phyloP scores from a whole-genome alignment of 169 alveolate genomes.

The Babesia bigemina region DNA sequence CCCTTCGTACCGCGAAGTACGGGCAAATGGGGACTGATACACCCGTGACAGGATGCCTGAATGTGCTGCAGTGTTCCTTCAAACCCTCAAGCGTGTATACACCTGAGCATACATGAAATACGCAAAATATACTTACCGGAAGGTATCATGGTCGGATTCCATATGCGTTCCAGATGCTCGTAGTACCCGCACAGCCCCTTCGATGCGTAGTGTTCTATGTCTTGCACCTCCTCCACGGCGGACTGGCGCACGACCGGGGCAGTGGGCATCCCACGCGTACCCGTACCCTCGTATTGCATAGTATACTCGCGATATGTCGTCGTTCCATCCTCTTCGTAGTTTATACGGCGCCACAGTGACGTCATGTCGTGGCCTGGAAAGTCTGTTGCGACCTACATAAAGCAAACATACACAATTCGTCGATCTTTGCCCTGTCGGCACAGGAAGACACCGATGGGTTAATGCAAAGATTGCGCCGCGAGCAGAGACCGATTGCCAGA shows the following conservation, averaged over 20 bases:
- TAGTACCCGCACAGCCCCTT: slow-evolving; percentile 83
- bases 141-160: slow-evolving; percentile 72
- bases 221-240: slow-evolving; percentile 66
- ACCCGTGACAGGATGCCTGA: slow-evolving; percentile 72
- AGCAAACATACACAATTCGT: slow-evolving; percentile 78
- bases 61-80: slow-evolving; percentile 81
- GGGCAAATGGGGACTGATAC: slow-evolving; percentile 87
- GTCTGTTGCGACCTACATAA: not conserved
- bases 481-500: slow-evolving; percentile 87
- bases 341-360: slow-evolving; percentile 73
- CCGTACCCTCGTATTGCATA: slow-evolving; percentile 57
- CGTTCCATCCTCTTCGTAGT: slow-evolving; percentile 49
- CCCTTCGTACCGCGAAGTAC: slow-evolving; percentile 92
- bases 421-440: slow-evolving; percentile 91
- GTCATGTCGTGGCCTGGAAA: slow-evolving; percentile 71
- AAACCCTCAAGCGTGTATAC: slow-evolving; percentile 95
- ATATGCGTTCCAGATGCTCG: slow-evolving; percentile 81
- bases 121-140: slow-evolving; percentile 31
- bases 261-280: slow-evolving; percentile 35
- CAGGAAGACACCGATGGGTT: slow-evolving; percentile 86
- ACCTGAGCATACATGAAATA: slow-evolving; percentile 75
- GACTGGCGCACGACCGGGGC: slow-evolving; percentile 64
- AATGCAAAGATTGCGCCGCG: slow-evolving; percentile 92
- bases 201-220: slow-evolving; percentile 57
- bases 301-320: slow-evolving; percentile 50